Evolutionary conservation across 176 grass and related monocot genomes (phyloP), one percentile per base, ranked within the genome.

Genomic region (Raddia distichophylla): DNA sequence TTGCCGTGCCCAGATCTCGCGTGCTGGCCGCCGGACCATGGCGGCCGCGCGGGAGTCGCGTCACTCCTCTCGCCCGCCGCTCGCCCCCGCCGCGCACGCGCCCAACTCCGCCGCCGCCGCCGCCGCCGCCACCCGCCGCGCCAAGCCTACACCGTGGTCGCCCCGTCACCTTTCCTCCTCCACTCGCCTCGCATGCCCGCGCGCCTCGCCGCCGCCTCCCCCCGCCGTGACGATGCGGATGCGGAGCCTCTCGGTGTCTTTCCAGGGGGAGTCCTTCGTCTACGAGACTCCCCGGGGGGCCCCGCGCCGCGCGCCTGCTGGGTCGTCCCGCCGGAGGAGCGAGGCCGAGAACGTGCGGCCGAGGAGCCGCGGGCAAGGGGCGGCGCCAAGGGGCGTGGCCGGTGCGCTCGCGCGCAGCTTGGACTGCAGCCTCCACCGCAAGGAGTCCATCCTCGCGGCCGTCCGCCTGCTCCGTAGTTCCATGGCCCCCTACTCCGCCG

Each of bases 191-290:
- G 10, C 66, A 0, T 2, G 8, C 7, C 17, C 66, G 42, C 66
- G 4, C 16, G 37, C 64, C 42, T 6, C 66, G 4, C 43, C 15
- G 16, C 8, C 66, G 4, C 43, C 17, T 18, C 66, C 64, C n/a
- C 14, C 46, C 22, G 42, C 70, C 45, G 86, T 86, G 47, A 93
- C 85, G 61, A 92, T 89, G 32, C 82, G 64, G 42, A 45, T 68
- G 65, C 42, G 90, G 78, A 97, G 93, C 67, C 86, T 97, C 9
- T 93, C 90, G 6, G 90, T 97, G 53, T 97, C 93, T 43, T 97
- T 97, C 66, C 93, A 97, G 81, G 93, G 93, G 33, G 90, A 89
- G 64, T 93, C 93, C 64, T 97, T 97, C 76, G 89, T 91, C 86
- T 93, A 91, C 80, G 73, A 91, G 77, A 91, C 90, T 11, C 75